These are phyloP conservation scores for Quercus phellos DNA, from an alignment of 331 rosid species.

Conservation along the genomic window DNA sequence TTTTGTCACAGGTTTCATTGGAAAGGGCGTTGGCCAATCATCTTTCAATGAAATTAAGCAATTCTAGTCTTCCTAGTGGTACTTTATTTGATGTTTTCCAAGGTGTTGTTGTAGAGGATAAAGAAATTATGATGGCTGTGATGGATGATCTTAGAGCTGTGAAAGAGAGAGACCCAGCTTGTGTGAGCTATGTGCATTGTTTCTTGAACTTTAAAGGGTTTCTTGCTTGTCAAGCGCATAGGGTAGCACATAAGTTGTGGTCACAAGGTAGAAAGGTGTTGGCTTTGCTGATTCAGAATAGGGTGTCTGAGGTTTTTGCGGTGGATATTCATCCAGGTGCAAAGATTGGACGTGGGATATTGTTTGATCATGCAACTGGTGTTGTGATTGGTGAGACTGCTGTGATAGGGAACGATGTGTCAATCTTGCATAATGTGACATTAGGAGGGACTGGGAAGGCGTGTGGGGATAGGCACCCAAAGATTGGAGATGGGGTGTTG, in stretches of 20 bases:
- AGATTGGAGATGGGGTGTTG: constrained; percentile 83
- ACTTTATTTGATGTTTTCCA: constrained; percentile 55
- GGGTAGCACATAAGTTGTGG: constrained; percentile 75
- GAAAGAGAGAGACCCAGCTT: constrained; percentile 83
- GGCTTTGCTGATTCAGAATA: constrained; percentile 67
- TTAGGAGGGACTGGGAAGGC: constrained; percentile 78
- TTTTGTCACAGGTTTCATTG: constrained; percentile 46
- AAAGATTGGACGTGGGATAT: constrained; percentile 64
- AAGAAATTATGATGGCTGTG: constrained; percentile 38
- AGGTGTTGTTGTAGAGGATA: constrained; percentile 34
- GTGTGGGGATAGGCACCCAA: constrained; percentile 82
- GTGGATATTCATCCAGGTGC: constrained; percentile 95
- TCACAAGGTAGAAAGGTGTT: constrained; percentile 43
- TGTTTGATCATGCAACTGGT: constrained; percentile 87
- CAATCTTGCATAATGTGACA: constrained; percentile 68
- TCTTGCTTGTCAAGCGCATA: constrained; percentile 70
- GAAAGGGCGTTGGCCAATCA: constrained; percentile 62
- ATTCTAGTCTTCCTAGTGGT: constrained; percentile 36
- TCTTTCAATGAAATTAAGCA: constrained; percentile 54
- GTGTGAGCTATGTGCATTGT: constrained; percentile 76
- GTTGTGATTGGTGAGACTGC: constrained; percentile 83
- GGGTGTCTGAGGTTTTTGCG: constrained; percentile 64
- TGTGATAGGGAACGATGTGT: constrained; percentile 80
- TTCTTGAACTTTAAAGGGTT: constrained; percentile 79
- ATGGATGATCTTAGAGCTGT: constrained; percentile 58